Percentiles rank a stretch among this genome's conserved stretches.
These are phyloP conservation scores for Coleophoma crateriformis DNA, from an alignment of 2,329 filamentous ascomycete species.

Conservation along the genomic window DNA sequence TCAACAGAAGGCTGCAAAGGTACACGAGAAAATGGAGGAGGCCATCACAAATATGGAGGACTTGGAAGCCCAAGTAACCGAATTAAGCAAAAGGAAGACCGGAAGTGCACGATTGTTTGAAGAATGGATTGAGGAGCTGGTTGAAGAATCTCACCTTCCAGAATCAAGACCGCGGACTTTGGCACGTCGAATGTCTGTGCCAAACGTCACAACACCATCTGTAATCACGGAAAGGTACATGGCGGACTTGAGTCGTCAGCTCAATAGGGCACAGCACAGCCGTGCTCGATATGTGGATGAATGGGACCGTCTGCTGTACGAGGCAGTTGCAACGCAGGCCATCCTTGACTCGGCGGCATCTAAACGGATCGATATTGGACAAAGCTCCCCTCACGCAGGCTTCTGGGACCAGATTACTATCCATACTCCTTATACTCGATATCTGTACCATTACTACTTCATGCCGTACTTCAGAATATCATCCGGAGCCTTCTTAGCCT, in stretches of 20 bases:
- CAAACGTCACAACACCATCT: constrained; percentile 55
- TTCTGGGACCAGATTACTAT: constrained; percentile 50
- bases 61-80: constrained; percentile 73
- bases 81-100: constrained; percentile 75
- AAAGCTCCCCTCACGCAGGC: constrained; percentile 47
- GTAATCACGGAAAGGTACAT: constrained; percentile 92
- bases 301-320: constrained; percentile 74
- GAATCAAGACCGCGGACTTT: constrained; percentile 48
- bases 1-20: constrained; percentile 71
- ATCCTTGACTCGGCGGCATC: constrained; percentile 81
- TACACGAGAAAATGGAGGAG: constrained; percentile 85
- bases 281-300: constrained; percentile 78
- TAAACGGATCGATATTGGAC: constrained; percentile 71
- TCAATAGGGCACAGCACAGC: constrained; percentile 77
- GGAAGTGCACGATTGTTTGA: constrained; percentile 70
- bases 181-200: constrained; percentile 33
- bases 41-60: constrained; percentile 74
- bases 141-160: constrained; percentile 66
- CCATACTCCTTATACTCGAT: constrained; percentile 76
- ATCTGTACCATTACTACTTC: constrained; percentile 68
- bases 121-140: constrained; percentile 95
- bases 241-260: constrained; percentile 77
- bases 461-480: constrained; percentile 63
- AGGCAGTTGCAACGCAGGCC: constrained; percentile 69
- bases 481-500: constrained; percentile 61